These are phyloP conservation scores for Adenanthera pavonina DNA, from an alignment of 306 rosid species.

Conservation along the genomic window DNA sequence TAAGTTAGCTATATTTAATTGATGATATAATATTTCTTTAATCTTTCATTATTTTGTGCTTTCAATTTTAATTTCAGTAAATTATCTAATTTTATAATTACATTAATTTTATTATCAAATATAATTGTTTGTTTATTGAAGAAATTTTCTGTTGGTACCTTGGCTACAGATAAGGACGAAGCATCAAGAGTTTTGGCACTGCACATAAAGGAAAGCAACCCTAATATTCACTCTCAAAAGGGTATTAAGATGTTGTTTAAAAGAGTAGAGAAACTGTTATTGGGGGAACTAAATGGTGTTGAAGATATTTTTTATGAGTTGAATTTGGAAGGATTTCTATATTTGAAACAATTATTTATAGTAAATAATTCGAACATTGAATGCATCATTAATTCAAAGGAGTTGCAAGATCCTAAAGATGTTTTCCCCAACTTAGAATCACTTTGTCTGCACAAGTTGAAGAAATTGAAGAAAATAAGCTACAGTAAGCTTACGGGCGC, in stretches of 20 bases:
- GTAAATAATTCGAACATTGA: not conserved
- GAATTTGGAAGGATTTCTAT: not conserved
- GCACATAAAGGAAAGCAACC: no score
- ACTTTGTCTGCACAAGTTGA: constrained; percentile 19
- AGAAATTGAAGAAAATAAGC: constrained; percentile 23
- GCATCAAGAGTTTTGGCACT: no score
- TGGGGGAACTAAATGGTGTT: constrained; percentile 35
- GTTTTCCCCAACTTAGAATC: constrained; percentile 30
- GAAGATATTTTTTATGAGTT: constrained; percentile 5
- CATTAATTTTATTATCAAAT: no score
- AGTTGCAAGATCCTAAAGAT: constrained; percentile 11
- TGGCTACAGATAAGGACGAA: no score
- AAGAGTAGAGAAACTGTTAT: constrained; percentile 34
- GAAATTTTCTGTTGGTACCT: no score
- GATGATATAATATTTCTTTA: no score
- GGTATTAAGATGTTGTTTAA: not conserved
- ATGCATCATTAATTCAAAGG: constrained; percentile 16
- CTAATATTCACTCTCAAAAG: not conserved
- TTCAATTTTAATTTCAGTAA: no score
- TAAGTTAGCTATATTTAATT: not conserved
- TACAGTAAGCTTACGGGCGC: not conserved
- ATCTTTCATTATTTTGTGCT: no score
- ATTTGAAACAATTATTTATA: not conserved
- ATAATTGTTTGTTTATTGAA: no score
- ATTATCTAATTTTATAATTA: no score